Base-by-base conservation (phyloP, 176 grass and related monocot genomes). In the Musa schizocarpa region DNA sequence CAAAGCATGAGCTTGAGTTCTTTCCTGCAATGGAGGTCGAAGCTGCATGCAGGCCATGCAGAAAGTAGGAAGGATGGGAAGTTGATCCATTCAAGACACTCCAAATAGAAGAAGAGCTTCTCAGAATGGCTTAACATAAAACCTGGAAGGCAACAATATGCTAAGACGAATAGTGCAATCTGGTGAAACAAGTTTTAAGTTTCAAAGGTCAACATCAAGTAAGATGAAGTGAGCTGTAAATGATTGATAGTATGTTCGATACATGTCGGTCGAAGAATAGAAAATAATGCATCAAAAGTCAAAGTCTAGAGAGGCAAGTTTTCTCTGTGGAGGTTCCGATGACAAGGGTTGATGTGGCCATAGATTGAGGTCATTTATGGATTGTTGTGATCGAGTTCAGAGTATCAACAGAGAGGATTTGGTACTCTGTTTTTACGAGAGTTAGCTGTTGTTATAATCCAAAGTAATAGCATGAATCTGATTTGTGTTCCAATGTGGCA, bases 401-500 rank as follows among this genome's bases (percentile, higher is more conserved):
- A 62, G 20, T 62, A 9, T 8, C 6, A 9, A 61, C 17, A 62
- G 20, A 62, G 57, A 14, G 20, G 20, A 7, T 62, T n/a, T 19
- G 17, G 13, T 62, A 17, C 54, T 14, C 13, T 62, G 13, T 62
- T 21, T 12, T 12, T 14, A 14, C 2, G 17, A 14, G 11, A 14
- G 14, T 19, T 58, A 12, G 11, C 14, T 14, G 2, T 58, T 58
- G 2, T 58, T 17, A 19, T 12, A 58, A 58, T 58, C 11, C 6
- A 14, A 12, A 19, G 3, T 17, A 9, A 0, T 19, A 62, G 57
- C 14, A 62, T 62, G 57, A 62, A 61, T 14, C 13, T 62, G 10
- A 62, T 7, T 14, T 62, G 20, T 62, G 8, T 62, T 58, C 20
- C 17, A 4, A 34, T 74, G 48, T 65, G 49, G 82, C 87, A 96